A percentile compares a stretch with the other conserved stretches of the same genome.
phyloP scores from a whole-genome alignment of 2,329 filamentous ascomycete genomes.

The Sporothrix inflata region DNA sequence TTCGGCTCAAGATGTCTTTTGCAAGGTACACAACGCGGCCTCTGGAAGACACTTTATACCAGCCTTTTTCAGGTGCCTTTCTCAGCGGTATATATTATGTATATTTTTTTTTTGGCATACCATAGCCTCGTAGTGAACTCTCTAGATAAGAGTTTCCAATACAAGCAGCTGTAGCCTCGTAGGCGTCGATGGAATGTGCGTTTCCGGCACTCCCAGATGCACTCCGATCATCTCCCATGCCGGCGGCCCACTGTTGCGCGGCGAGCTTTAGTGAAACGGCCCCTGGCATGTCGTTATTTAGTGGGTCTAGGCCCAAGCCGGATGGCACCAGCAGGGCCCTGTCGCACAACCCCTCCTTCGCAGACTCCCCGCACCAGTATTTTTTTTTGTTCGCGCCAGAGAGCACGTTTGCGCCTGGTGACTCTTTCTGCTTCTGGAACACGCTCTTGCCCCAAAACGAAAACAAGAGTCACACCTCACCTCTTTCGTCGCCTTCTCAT shows the following conservation, averaged over 20 bases:
- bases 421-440: conserved; percentile 23
- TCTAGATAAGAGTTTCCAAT: too few relatives aligned
- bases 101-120: too few relatives aligned
- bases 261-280: not conserved
- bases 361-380: not conserved
- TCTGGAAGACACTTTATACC: too few relatives aligned
- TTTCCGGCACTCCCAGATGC: not conserved
- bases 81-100: too few relatives aligned
- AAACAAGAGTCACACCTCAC: conserved; percentile 4
- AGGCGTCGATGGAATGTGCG: not conserved
- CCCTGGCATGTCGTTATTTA: conserved; percentile 14
- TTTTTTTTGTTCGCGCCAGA: not conserved
- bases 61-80: too few relatives aligned
- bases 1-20: too few relatives aligned
- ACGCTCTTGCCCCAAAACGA: conserved; percentile 19
- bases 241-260: not conserved
- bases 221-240: not conserved
- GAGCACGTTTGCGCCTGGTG: conserved; percentile 2
- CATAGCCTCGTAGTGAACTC: too few relatives aligned
- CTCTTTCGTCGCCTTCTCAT: not conserved
- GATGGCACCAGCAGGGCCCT: conserved; percentile 6
- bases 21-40: too few relatives aligned
- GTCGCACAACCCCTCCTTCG: conserved; percentile 16
- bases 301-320: conserved; percentile 8
- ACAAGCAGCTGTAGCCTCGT: not conserved